Evolutionary conservation across 2,329 filamentous ascomycete genomes (phyloP), one percentile per base, ranked within the genome.

Genomic region (Aspergillus sp.): DNA sequence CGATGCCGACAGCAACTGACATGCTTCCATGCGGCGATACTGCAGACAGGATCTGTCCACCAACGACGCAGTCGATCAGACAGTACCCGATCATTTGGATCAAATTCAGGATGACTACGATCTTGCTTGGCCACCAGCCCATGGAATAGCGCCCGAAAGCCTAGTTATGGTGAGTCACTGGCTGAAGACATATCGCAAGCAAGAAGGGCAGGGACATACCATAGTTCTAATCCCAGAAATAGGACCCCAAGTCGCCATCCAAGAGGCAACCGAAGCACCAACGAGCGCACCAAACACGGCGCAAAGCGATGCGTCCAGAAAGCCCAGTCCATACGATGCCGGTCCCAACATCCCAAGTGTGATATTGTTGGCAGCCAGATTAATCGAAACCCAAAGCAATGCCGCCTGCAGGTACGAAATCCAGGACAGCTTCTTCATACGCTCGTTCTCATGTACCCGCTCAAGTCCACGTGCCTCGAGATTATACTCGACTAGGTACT

Each of bases 21-120:
- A 86, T 74, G 51, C 69, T 74, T n/a, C 73, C 76, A 50, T 76
- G 74, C 1, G 71, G 65, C 10, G 79, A 81, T 3, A 87, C 80
- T 1, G 83, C 83, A 4, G 80, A 83, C 2, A 88, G 68, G 22
- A 86, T 85, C 59, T 86, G 83, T 0, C 84, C 84, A 2, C 80
- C 80, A 13, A 87, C 74, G 5, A 86, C 81, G 30, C 77, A 81
- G 61, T 83, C 79, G 50, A 86, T 80, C 60, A 85, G 68, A 15
- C 74, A 71, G 55, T 84, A 85, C 7, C 81, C 81, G 2, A 84
- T 69, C 58, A 84, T 71, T 19, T 83, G 76, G 41, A 85, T 75
- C 42, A 85, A 69, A 57, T 84, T 84, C 49, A 85, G 67, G 19
- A 84, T 57, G 12, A 82, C 80, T 30, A 83, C 75, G 6, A 85